Conservation (phyloP, 768 basidiomycete genomes). For the Pulveroboletus sp. region DNA sequence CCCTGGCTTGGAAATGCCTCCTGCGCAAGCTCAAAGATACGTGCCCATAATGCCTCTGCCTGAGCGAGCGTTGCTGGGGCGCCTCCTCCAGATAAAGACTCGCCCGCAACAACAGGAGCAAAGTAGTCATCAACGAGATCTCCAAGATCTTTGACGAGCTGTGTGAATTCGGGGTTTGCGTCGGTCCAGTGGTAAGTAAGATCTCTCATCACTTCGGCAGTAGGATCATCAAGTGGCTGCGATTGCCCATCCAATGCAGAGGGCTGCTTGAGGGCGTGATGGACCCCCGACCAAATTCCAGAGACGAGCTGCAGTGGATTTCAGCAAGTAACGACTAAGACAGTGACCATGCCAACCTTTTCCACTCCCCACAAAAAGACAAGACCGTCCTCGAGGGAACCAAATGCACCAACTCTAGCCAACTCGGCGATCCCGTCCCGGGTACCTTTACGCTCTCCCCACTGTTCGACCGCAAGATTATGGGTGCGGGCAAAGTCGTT, state of each 20-base stretch:
- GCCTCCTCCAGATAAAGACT: conserved; percentile 14
- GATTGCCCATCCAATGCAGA: neutral
- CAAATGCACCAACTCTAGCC: conserved; percentile 46
- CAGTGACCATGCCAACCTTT: conserved; percentile 37
- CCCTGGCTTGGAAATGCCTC: conserved; percentile 55
- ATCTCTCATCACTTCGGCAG: conserved; percentile 35
- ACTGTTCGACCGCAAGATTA: conserved; percentile 42
- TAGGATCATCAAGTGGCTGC: conserved; percentile 5
- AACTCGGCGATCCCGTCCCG: conserved; percentile 73
- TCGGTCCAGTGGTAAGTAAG: conserved; percentile 62
- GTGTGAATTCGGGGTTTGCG: conserved; percentile 49
- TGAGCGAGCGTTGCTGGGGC: conserved; percentile 17
- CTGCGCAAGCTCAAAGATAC: conserved; percentile 59
- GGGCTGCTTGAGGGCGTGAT: conserved; percentile 8
- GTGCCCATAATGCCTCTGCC: conserved; percentile 52
- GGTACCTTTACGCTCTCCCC: conserved; percentile 58
- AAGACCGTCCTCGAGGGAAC: conserved; percentile 57
- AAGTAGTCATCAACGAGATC: conserved; percentile 42
- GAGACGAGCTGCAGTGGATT: conserved; percentile 53
- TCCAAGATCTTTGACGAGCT: conserved; percentile 51
- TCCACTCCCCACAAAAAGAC: conserved; percentile 83
- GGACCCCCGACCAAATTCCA: conserved; percentile 61
- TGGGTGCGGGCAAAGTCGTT: conserved; percentile 43
- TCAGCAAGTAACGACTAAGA: neutral
- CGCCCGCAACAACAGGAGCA: conserved; percentile 34